phyloP scores from a whole-genome alignment of 1,284 basidiomycete genomes.

The Sanghuangporus sanghuang region DNA sequence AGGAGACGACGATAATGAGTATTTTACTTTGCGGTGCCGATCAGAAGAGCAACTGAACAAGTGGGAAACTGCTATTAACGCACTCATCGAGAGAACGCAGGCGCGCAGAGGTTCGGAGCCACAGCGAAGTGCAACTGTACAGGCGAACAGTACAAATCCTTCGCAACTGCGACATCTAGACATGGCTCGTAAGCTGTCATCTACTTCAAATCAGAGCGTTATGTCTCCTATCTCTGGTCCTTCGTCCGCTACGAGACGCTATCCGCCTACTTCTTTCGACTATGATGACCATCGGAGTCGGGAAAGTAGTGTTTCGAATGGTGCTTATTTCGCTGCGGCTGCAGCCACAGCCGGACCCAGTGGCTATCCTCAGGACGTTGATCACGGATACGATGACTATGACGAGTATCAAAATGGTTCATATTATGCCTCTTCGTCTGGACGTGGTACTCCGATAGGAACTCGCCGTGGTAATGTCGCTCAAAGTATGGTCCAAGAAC shows the following conservation, averaged over 20 bases:
- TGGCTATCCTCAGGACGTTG: constrained; percentile 59
- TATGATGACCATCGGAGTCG: constrained; percentile 32
- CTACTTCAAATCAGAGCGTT: constrained; percentile 12
- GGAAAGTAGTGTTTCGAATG: constrained; percentile 25
- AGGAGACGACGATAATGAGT: constrained; percentile 89
- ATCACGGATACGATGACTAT: constrained; percentile 64
- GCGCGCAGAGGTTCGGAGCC: constrained; percentile 54
- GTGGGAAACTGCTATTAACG: constrained; percentile 89
- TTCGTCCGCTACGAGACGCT: constrained; percentile 33
- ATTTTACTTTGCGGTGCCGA: constrained; percentile 90
- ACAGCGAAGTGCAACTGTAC: constrained; percentile 37
- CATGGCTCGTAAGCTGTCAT: constrained; percentile 13
- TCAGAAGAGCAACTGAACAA: constrained; percentile 90
- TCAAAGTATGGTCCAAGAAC: constrained; percentile 53
- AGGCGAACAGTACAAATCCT: constrained; percentile 43
- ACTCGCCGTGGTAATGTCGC: constrained; percentile 48
- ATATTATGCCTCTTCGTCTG: constrained; percentile 41
- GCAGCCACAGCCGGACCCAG: constrained; percentile 37
- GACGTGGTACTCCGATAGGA: constrained; percentile 65
- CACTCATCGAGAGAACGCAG: constrained; percentile 73
- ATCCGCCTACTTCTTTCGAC: constrained; percentile 35
- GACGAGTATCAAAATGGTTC: constrained; percentile 61
- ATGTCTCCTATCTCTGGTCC: constrained; percentile 28
- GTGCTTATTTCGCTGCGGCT: constrained; percentile 23
- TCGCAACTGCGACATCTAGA: constrained; percentile 24